Conservation (phyloP, 345 rosid species). For the Brassica carinata region DNA sequence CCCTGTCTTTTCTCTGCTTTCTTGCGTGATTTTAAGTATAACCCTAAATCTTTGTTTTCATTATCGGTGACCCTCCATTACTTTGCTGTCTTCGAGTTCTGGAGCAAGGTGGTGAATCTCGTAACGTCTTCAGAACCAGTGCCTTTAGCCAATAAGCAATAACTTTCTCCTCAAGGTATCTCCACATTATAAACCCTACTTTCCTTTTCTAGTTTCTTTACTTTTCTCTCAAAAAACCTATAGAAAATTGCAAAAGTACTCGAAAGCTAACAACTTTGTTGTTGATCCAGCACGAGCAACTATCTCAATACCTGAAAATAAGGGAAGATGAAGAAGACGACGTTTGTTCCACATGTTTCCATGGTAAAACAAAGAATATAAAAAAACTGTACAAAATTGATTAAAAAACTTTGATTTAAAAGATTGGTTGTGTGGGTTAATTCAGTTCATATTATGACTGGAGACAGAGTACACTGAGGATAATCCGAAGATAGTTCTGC, state of each 20-base stretch:
- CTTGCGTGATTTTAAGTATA: neutral
- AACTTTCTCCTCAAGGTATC: conserved; percentile 30
- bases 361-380: conserved; percentile 42
- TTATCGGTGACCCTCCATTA: neutral
- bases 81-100: conserved; percentile 27
- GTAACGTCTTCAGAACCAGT: conserved; percentile 4
- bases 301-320: conserved; percentile 14
- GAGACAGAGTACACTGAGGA: conserved; percentile 48
- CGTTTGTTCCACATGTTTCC: conserved; percentile 54
- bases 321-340: conserved; percentile 33
- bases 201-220: neutral
- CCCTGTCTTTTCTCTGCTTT: neutral
- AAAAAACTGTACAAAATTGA: neutral
- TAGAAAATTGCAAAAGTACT: neutral
- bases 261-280: neutral
- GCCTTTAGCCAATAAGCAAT: conserved; percentile 2
- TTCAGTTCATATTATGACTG: neutral
- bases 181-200: conserved; percentile 19
- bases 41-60: neutral
- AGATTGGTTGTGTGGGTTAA: neutral
- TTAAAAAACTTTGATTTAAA: neutral
- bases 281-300: conserved; percentile 17
- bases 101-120: neutral
- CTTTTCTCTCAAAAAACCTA: neutral
- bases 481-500: conserved; percentile 48